These are phyloP conservation scores for Dacryopinax primogenitus DNA, from an alignment of 768 basidiomycete species.

Conservation along the genomic window DNA sequence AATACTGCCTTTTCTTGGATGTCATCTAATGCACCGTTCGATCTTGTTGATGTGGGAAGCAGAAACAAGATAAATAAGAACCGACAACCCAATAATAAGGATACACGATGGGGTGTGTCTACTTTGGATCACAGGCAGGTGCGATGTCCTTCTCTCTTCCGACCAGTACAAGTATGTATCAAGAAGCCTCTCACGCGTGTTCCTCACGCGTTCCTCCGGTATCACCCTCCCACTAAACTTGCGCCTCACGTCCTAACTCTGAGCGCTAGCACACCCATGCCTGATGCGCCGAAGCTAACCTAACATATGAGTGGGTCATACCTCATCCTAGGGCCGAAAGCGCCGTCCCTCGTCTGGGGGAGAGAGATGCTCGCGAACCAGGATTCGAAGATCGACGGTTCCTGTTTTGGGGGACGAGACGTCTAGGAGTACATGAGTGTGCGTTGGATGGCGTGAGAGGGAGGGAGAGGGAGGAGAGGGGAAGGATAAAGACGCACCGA, in stretches of 20 bases:
- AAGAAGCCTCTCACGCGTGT: no score
- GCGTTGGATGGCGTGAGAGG: neutral
- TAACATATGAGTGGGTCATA: slow-evolving; percentile 1
- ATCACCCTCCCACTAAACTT: no score
- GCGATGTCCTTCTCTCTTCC: no score
- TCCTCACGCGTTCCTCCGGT: no score
- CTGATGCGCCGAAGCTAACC: neutral
- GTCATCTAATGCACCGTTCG: neutral
- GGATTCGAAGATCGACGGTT: neutral
- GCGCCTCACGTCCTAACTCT: no score
- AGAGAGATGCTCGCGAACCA: neutral
- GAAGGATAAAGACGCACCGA: neutral
- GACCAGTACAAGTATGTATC: no score
- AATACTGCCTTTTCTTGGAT: neutral
- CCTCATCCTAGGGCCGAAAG: neutral
- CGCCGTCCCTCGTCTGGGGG: neutral
- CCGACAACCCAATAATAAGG: no score
- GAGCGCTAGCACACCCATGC: no score
- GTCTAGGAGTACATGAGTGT: neutral
- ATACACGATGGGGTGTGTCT: no score
- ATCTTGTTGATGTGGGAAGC: no score
- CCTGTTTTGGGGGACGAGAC: neutral
- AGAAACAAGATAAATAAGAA: no score
- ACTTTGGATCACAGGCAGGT: no score
- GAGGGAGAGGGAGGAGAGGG: neutral